Evolutionary conservation across 805 yeast genomes (phyloP).

Genomic region (Kuraishia capsulata): DNA sequence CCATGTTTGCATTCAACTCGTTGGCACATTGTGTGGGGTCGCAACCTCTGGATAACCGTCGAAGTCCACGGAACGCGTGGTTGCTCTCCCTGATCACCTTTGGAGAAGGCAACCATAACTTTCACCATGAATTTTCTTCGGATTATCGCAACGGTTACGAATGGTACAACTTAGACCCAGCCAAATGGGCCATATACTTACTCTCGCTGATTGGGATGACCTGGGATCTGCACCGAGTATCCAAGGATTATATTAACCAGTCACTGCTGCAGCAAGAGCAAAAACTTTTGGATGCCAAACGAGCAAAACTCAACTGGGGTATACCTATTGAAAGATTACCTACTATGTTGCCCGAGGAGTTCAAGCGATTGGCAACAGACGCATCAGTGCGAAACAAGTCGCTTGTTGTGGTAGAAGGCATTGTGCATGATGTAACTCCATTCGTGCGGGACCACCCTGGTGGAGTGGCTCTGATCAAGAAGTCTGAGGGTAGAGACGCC

Average conservation of each 20-base stretch:
- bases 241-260: slow-evolving; percentile 75
- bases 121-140: slow-evolving; percentile 86
- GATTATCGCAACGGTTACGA: slow-evolving; percentile 82
- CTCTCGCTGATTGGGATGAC: slow-evolving; percentile 62
- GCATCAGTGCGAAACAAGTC: slow-evolving; percentile 29
- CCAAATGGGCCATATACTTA: slow-evolving; percentile 52
- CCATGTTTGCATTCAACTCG: slow-evolving; percentile 80
- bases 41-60: slow-evolving; percentile 80
- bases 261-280: slow-evolving; percentile 78
- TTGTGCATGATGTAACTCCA: slow-evolving; percentile 64
- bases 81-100: slow-evolving; percentile 75
- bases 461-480: slow-evolving; percentile 63
- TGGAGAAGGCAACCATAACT: slow-evolving; percentile 87
- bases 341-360: slow-evolving; percentile 31
- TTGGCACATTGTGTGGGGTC: slow-evolving; percentile 81
- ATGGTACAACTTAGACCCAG: slow-evolving; percentile 87
- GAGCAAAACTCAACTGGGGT: slow-evolving; percentile 66
- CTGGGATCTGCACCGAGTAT: slow-evolving; percentile 64
- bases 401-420: slow-evolving; percentile 65
- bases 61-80: slow-evolving; percentile 81
- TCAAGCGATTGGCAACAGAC: slow-evolving; percentile 3
- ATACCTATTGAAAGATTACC: slow-evolving; percentile 88
- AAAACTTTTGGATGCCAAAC: slow-evolving; percentile 62
- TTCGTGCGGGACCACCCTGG: slow-evolving; percentile 79
- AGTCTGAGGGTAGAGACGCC: slow-evolving; percentile 75